Evolutionary conservation across 345 rosid genomes (phyloP).

Genomic region (Ricinus communis): DNA sequence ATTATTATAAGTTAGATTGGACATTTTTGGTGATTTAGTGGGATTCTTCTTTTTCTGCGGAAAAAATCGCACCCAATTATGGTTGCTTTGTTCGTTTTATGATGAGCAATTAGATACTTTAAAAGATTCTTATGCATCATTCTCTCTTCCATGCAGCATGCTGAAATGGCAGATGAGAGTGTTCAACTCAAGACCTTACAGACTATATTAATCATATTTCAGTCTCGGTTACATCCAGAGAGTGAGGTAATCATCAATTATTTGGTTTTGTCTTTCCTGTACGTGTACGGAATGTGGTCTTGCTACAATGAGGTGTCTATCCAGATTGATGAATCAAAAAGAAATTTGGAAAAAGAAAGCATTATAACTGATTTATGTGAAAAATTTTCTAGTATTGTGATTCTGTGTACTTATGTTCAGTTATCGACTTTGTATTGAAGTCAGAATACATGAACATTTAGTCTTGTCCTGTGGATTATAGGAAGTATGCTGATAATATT

Average conservation of each 20-base stretch:
- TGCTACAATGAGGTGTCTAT: slow-evolving; percentile 5
- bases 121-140: slow-evolving; percentile 16
- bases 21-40: neutral
- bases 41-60: neutral
- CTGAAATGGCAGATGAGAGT: slow-evolving; percentile 90
- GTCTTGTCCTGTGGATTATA: neutral
- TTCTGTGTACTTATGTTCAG: slow-evolving; percentile 5
- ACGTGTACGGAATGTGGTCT: slow-evolving; percentile 12
- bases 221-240: slow-evolving; percentile 87
- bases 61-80: neutral
- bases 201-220: slow-evolving; percentile 89
- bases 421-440: neutral
- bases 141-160: slow-evolving; percentile 64
- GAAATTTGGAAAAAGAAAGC: neutral
- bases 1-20: neutral
- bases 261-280: slow-evolving; percentile 11
- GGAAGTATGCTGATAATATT: neutral
- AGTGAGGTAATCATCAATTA: slow-evolving; percentile 55
- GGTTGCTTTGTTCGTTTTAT: neutral
- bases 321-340: neutral
- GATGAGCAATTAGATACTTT: neutral
- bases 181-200: slow-evolving; percentile 93
- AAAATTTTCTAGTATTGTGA: neutral
- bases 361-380: neutral
- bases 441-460: neutral